Conservation (phyloP, 345 rosid species). For the Aegle marmelos region DNA sequence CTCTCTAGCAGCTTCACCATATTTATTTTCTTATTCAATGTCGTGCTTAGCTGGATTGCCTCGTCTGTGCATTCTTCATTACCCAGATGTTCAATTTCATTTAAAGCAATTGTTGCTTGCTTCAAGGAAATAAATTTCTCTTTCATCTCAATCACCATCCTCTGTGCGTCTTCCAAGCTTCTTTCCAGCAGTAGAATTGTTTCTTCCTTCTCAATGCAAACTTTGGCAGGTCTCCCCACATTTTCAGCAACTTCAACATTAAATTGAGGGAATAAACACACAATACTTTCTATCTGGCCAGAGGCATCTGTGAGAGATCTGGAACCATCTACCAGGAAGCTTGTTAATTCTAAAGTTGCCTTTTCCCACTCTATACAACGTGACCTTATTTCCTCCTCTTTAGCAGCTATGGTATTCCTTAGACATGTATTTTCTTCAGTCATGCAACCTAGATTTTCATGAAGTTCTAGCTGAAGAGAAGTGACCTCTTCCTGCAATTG, state of each 20-base stretch:
- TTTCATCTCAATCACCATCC: constrained; percentile 69
- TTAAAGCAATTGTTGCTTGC: constrained; percentile 65
- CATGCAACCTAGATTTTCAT: constrained; percentile 43
- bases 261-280: constrained; percentile 64
- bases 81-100: constrained; percentile 39
- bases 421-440: constrained; percentile 52
- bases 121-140: constrained; percentile 65
- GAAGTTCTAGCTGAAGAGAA: constrained; percentile 60
- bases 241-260: constrained; percentile 57
- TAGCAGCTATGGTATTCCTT: constrained; percentile 46
- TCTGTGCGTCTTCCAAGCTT: constrained; percentile 84
- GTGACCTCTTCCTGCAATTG: constrained; percentile 75
- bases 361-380: constrained; percentile 75
- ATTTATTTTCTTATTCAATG: constrained; percentile 42
- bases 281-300: constrained; percentile 56
- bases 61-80: constrained; percentile 37
- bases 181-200: constrained; percentile 61
- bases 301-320: constrained; percentile 84
- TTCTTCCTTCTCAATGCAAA: constrained; percentile 82
- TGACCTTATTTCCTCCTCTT: constrained; percentile 54
- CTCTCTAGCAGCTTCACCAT: constrained; percentile 34
- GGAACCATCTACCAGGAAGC: constrained; percentile 79
- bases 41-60: constrained; percentile 27
- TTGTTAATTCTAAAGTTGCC: constrained; percentile 76
- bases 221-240: constrained; percentile 71